These are phyloP conservation scores for Cairneyella variabilis DNA, from an alignment of 495 filamentous ascomycete species.

Conservation along the genomic window DNA sequence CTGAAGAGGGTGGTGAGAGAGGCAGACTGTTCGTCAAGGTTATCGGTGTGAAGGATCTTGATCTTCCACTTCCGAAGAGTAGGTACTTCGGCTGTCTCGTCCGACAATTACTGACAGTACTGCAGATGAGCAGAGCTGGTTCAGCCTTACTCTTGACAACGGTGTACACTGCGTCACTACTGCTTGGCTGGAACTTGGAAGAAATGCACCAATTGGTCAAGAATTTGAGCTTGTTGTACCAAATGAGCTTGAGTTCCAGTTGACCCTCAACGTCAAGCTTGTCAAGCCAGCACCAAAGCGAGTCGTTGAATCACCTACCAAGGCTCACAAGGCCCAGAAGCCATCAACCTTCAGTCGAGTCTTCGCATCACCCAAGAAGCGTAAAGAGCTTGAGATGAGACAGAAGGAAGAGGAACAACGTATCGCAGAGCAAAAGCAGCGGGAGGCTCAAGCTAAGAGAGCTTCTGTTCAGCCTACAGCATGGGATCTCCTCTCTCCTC, in stretches of 20 bases:
- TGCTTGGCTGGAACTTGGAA: conserved; percentile 88
- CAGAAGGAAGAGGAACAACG: conserved; percentile 72
- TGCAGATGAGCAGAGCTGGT: conserved; percentile 71
- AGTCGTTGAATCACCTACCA: conserved; percentile 51
- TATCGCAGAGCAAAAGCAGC: conserved; percentile 57
- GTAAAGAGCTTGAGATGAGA: conserved; percentile 84
- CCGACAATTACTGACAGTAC: conserved; percentile 26
- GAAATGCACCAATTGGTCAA: conserved; percentile 91
- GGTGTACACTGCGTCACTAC: conserved; percentile 97
- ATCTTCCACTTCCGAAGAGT: conserved; percentile 88
- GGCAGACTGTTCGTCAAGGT: conserved; percentile 98
- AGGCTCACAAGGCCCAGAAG: conserved; percentile 56
- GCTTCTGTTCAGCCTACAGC: conserved; percentile 53
- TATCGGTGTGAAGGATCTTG: conserved; percentile 90
- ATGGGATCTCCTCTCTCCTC: conserved; percentile 82
- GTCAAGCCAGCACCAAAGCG: conserved; percentile 65
- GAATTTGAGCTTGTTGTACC: conserved; percentile 97
- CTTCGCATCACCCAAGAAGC: conserved; percentile 90
- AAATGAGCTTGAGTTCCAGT: conserved; percentile 93
- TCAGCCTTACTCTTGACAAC: conserved; percentile 93
- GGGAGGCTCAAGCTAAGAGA: conserved; percentile 61
- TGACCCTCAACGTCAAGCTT: conserved; percentile 92
- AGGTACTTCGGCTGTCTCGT: conserved; percentile 28
- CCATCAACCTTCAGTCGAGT: conserved; percentile 84
- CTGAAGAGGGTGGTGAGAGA: conserved; percentile 78